Conservation (phyloP, 805 yeast genomes). For the Millerozyma miso region DNA sequence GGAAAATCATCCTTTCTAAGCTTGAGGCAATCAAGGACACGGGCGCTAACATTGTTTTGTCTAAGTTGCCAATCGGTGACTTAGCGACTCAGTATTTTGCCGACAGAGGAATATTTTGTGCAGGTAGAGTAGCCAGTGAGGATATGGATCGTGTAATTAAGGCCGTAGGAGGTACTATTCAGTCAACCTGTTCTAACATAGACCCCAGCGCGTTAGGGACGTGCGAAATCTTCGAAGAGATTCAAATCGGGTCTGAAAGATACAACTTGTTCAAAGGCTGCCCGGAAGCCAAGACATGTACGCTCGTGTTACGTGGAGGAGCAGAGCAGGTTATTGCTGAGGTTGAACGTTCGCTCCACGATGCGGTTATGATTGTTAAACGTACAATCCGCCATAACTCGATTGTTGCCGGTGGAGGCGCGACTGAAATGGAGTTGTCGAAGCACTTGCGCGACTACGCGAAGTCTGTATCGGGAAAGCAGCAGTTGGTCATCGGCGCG, state of each 20-base stretch:
- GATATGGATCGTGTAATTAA: constrained; percentile 89
- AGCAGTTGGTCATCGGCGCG: constrained; percentile 87
- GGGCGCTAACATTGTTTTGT: constrained; percentile 90
- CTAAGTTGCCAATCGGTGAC: constrained; percentile 96
- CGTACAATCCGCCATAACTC: constrained; percentile 83
- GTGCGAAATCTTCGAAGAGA: constrained; percentile 83
- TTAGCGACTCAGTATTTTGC: constrained; percentile 98
- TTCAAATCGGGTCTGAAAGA: constrained; percentile 94
- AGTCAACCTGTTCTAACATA: constrained; percentile 70
- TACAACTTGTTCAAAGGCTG: constrained; percentile 91
- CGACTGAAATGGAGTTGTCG: constrained; percentile 95
- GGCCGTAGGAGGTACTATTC: constrained; percentile 92
- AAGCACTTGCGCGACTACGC: constrained; percentile 83
- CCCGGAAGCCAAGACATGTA: constrained; percentile 89
- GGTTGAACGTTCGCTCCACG: constrained; percentile 95
- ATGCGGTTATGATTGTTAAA: constrained; percentile 97
- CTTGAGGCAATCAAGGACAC: constrained; percentile 75
- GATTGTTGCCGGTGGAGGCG: constrained; percentile 99
- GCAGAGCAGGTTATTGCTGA: constrained; percentile 98
- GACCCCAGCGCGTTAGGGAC: constrained; percentile 72
- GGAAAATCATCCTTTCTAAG: constrained; percentile 88
- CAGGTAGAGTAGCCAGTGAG: constrained; percentile 86
- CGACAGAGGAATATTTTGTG: constrained; percentile 93
- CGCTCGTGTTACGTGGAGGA: constrained; percentile 91
- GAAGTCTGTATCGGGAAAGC: constrained; percentile 88